Evolutionary conservation across 257 asterid species (phyloP).

Genomic region (Oldenlandia corymbosa): DNA sequence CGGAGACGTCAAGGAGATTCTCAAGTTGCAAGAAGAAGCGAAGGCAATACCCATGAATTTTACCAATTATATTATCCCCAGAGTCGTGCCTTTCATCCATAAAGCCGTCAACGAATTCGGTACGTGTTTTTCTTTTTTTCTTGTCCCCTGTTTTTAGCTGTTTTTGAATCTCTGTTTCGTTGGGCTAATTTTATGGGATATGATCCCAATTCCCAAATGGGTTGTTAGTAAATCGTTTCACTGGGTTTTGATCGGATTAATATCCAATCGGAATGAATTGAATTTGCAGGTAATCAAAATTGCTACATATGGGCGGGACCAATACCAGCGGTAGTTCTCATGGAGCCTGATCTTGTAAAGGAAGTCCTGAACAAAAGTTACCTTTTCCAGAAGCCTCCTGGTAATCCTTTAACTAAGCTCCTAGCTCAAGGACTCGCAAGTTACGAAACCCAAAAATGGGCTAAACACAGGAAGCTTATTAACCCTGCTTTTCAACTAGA

Average conservation of each 20-base stretch:
- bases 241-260: too few relatives aligned
- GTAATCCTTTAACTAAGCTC: not conserved
- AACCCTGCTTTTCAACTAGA: constrained; percentile 25
- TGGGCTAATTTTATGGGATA: not conserved
- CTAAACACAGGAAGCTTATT: constrained; percentile 23
- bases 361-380: constrained; percentile 18
- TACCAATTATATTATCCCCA: constrained; percentile 18
- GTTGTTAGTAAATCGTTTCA: too few relatives aligned
- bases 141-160: too few relatives aligned
- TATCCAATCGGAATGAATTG: too few relatives aligned
- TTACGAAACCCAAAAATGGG: constrained; percentile 20
- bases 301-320: constrained; percentile 27
- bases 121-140: constrained; percentile 6
- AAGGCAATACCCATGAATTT: constrained; percentile 21
- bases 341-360: constrained; percentile 20
- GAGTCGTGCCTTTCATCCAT: constrained; percentile 21
- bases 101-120: constrained; percentile 21
- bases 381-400: constrained; percentile 16
- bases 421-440: constrained; percentile 10
- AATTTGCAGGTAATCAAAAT: constrained; percentile 18
- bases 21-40: constrained; percentile 15
- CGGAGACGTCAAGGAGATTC: constrained; percentile 27
- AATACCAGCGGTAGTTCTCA: constrained; percentile 18
- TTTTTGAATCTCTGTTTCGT: not conserved
- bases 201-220: not conserved